Percentiles rank a stretch among this genome's conserved stretches.
These are phyloP conservation scores for Knoxdaviesia capensis DNA, from an alignment of 2,329 filamentous ascomycete genomes.

Conservation along the genomic window DNA sequence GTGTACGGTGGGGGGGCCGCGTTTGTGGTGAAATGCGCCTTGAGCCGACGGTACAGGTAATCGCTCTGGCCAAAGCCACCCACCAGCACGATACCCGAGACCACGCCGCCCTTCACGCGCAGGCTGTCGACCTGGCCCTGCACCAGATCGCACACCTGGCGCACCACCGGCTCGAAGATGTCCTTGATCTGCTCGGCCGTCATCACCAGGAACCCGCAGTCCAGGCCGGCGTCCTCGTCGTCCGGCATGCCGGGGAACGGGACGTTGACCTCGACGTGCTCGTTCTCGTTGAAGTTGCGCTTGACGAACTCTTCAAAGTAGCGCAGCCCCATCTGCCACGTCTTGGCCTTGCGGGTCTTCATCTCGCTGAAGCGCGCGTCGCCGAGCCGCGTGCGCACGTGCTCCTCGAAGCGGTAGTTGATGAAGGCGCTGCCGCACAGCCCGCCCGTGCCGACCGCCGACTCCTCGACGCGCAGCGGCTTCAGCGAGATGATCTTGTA, in stretches of 20 bases:
- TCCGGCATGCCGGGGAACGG: conserved; percentile 63
- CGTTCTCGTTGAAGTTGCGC: conserved; percentile 63
- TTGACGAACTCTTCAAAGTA: conserved; percentile 79
- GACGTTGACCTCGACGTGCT: conserved; percentile 57
- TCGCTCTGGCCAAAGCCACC: conserved; percentile 67
- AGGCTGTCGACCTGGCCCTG: conserved; percentile 46
- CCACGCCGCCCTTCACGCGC: conserved; percentile 37
- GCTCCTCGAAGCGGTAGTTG: conserved; percentile 65
- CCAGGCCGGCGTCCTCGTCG: conserved; percentile 53
- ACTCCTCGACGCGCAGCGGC: conserved; percentile 56
- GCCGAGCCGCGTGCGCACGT: conserved; percentile 49
- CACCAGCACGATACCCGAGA: conserved; percentile 60
- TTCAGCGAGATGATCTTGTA: conserved; percentile 60
- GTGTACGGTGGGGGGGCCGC: conserved; percentile 43
- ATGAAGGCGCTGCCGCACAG: conserved; percentile 62
- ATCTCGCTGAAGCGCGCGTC: conserved; percentile 49
- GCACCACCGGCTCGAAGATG: conserved; percentile 57
- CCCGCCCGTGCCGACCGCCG: conserved; percentile 58
- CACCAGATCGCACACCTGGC: conserved; percentile 47
- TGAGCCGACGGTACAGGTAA: conserved; percentile 53
- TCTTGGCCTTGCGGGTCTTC: conserved; percentile 58
- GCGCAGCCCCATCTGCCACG: conserved; percentile 58
- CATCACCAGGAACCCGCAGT: conserved; percentile 60
- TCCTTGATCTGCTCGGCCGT: conserved; percentile 47
- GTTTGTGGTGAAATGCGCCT: conserved; percentile 42